These are phyloP conservation scores for Zymoseptoria tritici DNA, from an alignment of 2,329 filamentous ascomycete species.

Conservation along the genomic window DNA sequence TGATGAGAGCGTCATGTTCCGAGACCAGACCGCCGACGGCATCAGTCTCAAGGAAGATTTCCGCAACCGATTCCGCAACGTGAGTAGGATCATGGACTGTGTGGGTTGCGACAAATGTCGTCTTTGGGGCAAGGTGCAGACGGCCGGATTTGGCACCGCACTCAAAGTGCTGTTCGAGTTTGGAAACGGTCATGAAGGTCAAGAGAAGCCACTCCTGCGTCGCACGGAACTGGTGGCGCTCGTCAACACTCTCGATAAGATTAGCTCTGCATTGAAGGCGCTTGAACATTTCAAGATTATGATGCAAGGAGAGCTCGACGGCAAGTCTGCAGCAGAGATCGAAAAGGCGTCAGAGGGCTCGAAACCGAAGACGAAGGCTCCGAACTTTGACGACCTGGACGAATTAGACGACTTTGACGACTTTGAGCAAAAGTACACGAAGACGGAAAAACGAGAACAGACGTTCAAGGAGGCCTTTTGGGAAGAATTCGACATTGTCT, in stretches of 20 bases:
- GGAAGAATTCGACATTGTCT: constrained; percentile 58
- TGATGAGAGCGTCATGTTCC: constrained; percentile 93
- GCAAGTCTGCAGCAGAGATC: constrained; percentile 10
- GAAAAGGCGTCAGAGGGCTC: constrained; percentile 11
- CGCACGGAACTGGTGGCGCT: constrained; percentile 89
- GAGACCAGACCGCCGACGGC: constrained; percentile 42
- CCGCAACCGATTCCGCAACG: constrained; percentile 91
- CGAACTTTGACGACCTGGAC: constrained; percentile 20
- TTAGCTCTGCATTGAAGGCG: constrained; percentile 71
- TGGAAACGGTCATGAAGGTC: constrained; percentile 53
- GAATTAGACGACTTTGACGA: constrained; percentile 23
- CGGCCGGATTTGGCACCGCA: constrained; percentile 86
- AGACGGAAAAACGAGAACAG: constrained; percentile 28
- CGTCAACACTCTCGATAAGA: constrained; percentile 85
- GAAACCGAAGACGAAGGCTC: constrained; percentile 4
- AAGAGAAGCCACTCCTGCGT: constrained; percentile 62
- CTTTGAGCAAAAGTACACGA: constrained; percentile 4
- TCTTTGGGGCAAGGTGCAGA: constrained; percentile 95
- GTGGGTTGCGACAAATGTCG: constrained; percentile 98
- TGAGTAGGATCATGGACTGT: constrained; percentile 95
- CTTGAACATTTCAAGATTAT: constrained; percentile 63
- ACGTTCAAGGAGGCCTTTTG: constrained; percentile 52
- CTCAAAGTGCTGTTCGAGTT: constrained; percentile 95
- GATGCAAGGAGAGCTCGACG: constrained; percentile 28
- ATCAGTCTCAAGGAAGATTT: constrained; percentile 91